phyloP scores from a whole-genome alignment of 2,329 filamentous ascomycete genomes.

The Monilinia fructicola region DNA sequence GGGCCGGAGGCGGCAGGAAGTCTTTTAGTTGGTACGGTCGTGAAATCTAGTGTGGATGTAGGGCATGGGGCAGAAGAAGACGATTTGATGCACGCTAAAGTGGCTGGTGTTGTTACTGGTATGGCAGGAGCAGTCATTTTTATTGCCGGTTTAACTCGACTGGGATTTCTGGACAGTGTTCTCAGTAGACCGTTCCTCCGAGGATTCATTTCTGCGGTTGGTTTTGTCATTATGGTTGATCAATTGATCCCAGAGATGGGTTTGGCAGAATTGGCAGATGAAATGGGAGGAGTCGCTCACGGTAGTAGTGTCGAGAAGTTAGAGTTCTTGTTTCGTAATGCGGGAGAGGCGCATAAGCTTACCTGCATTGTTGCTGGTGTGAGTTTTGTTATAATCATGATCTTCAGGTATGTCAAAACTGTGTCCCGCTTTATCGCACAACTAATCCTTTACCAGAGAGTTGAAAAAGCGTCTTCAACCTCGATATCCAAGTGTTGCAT shows the following conservation, averaged over 20 bases:
- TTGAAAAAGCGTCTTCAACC: slow-evolving; percentile 79
- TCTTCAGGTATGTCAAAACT: slow-evolving; percentile 63
- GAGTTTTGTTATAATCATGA: slow-evolving; percentile 85
- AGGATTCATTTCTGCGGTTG: slow-evolving; percentile 96
- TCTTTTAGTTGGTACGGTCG: slow-evolving; percentile 81
- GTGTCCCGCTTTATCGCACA: not conserved
- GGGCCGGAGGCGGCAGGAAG: slow-evolving; percentile 94
- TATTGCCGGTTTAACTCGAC: slow-evolving; percentile 76
- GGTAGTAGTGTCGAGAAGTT: slow-evolving; percentile 87
- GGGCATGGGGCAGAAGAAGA: slow-evolving; percentile 66
- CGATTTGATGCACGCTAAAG: slow-evolving; percentile 67
- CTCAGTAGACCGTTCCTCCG: slow-evolving; percentile 88
- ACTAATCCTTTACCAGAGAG: slow-evolving; percentile 54
- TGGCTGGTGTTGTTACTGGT: slow-evolving; percentile 85
- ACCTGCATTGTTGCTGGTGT: slow-evolving; percentile 75
- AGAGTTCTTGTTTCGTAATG: slow-evolving; percentile 70
- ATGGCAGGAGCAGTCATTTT: slow-evolving; percentile 87
- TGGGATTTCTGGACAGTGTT: slow-evolving; percentile 93
- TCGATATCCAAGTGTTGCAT: slow-evolving; percentile 76
- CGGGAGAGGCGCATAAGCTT: slow-evolving; percentile 65
- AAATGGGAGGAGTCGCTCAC: slow-evolving; percentile 66
- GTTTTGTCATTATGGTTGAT: slow-evolving; percentile 93
- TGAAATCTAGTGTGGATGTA: slow-evolving; percentile 72
- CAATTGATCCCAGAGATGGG: slow-evolving; percentile 91
- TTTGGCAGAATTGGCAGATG: slow-evolving; percentile 63